phyloP scores from a whole-genome alignment of 139 green algal species.

The Micractinium sp. region DNA sequence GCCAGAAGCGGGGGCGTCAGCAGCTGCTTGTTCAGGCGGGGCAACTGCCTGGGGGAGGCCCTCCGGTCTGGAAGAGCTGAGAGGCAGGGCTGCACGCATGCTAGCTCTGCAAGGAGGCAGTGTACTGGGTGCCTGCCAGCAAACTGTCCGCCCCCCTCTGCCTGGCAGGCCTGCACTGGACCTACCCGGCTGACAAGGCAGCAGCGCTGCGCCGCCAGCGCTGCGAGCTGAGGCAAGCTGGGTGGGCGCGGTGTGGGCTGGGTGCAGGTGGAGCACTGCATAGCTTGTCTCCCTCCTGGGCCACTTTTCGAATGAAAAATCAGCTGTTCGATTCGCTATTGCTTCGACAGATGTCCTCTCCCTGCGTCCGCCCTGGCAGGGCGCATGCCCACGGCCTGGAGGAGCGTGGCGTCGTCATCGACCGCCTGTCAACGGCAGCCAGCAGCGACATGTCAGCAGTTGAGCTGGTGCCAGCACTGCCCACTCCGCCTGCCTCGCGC shows the following conservation, averaged over 20 bases:
- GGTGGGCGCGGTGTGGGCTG: neutral
- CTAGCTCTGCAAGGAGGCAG: neutral
- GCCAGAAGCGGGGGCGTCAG: too few species aligned
- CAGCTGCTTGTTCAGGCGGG: too few species aligned
- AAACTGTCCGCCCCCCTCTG: neutral
- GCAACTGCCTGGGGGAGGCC: too few species aligned
- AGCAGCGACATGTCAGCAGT: neutral
- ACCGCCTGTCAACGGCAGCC: neutral
- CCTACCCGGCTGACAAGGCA: constrained; percentile 53
- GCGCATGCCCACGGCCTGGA: neutral
- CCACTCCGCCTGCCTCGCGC: neutral
- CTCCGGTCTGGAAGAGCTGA: too few species aligned
- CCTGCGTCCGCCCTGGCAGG: neutral
- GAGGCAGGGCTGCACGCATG: too few species aligned
- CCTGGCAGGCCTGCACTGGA: constrained; percentile 53
- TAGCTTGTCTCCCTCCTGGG: too few species aligned
- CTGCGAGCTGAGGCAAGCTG: constrained; percentile 5
- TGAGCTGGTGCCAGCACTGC: neutral
- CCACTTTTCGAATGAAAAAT: too few species aligned
- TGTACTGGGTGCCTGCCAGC: neutral
- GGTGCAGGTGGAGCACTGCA: neutral
- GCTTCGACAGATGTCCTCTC: too few species aligned
- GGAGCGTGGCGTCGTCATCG: neutral
- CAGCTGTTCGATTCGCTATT: too few species aligned
- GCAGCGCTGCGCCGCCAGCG: constrained; percentile 26